phyloP scores from a whole-genome alignment of 768 basidiomycete species.

The Xerocomus spinulosus region DNA sequence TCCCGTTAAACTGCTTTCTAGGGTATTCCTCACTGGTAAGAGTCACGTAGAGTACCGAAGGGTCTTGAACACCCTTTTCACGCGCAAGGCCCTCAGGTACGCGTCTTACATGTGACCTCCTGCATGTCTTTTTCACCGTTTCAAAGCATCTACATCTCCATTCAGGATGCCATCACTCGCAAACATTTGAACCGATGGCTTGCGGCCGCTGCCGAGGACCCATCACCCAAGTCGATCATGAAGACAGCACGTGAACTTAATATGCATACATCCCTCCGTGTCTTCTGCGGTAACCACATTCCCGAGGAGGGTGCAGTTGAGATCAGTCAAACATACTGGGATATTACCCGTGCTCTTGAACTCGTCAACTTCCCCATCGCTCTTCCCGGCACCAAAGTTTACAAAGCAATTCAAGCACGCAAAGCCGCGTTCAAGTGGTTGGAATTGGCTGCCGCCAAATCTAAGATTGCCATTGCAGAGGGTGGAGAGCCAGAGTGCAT shows the following conservation, averaged over 20 bases:
- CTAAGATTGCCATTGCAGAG: slow-evolving; percentile 77
- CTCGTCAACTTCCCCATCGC: slow-evolving; percentile 98
- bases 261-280: slow-evolving; percentile 95
- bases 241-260: slow-evolving; percentile 89
- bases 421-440: slow-evolving; percentile 82
- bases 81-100: slow-evolving; percentile 87
- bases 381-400: slow-evolving; percentile 94
- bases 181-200: slow-evolving; percentile 76
- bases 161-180: slow-evolving; percentile 81
- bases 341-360: slow-evolving; percentile 90
- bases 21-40: slow-evolving; percentile 98
- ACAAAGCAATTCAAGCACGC: slow-evolving; percentile 86
- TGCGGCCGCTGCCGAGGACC: slow-evolving; percentile 43
- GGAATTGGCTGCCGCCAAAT: slow-evolving; percentile 68
- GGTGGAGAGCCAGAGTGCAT: slow-evolving; percentile 83
- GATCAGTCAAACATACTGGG: slow-evolving; percentile 94
- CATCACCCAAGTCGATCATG: slow-evolving; percentile 65
- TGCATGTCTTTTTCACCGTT: neutral
- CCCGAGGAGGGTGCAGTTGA: slow-evolving; percentile 71
- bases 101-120: slow-evolving; percentile 16
- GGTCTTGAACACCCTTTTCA: slow-evolving; percentile 87
- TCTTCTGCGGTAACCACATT: slow-evolving; percentile 92
- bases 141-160: slow-evolving; percentile 70
- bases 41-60: slow-evolving; percentile 91
- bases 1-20: slow-evolving; percentile 25